Evolutionary conservation across 306 rosid genomes (phyloP).

Genomic region (Cucurbita moschata): DNA sequence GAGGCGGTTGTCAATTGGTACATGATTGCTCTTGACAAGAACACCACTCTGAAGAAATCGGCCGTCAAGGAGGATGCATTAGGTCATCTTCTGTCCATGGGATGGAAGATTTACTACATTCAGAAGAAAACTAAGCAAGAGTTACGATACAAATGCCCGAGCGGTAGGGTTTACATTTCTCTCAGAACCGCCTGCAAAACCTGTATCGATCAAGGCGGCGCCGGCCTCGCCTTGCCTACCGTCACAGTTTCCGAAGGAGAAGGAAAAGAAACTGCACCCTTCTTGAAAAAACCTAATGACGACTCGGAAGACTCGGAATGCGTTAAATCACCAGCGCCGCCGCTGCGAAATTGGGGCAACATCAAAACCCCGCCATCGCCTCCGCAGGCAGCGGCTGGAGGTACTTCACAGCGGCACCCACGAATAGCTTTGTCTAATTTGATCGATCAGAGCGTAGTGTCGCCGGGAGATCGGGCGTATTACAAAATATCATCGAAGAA

Average conservation of each 20-base stretch:
- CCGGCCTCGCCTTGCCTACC: background rate
- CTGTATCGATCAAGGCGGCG: conserved; percentile 13
- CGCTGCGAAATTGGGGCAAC: background rate
- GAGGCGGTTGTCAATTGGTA: conserved; percentile 40
- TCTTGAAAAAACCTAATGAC: background rate
- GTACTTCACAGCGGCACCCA: background rate
- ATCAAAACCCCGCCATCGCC: background rate
- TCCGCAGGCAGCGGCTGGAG: background rate
- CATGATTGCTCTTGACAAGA: background rate
- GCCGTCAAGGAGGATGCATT: conserved; percentile 18
- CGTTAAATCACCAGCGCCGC: background rate
- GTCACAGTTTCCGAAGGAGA: background rate
- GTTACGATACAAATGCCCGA: conserved; percentile 42
- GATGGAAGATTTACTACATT: conserved; percentile 36
- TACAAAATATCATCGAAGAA: conserved; percentile 1
- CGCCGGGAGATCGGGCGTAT: conserved; percentile 10
- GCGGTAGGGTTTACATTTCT: conserved; percentile 24
- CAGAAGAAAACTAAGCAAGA: conserved; percentile 18
- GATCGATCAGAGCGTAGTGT: conserved; percentile 17
- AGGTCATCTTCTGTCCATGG: conserved; percentile 31
- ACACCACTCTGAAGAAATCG: background rate
- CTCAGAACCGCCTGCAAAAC: conserved; percentile 41
- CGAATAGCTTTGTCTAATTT: conserved; percentile 19
- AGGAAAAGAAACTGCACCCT: background rate
- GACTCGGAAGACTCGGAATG: background rate